Base-by-base conservation (phyloP, 768 basidiomycete genomes). In the Cystobasidium tubakii region DNA sequence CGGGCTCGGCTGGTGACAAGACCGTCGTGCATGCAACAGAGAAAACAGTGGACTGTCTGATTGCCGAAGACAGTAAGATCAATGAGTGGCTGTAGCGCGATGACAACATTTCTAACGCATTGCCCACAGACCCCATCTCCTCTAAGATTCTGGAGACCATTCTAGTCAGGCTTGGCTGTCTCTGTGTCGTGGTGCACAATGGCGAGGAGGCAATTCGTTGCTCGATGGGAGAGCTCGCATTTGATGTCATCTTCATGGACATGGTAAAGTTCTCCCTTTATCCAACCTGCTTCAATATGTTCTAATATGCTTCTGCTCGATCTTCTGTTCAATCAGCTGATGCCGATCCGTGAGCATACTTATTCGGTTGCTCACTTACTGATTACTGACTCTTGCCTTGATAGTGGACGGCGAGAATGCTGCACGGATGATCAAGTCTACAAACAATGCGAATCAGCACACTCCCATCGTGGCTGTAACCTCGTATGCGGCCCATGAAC, bases 141-240 rank as follows among this genome's bases (percentile, higher is more conserved):
- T 90, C 91, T 36, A 97, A 98, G 84, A 97, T 99, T 62, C 88
- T 97, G 62, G 93, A 97, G 81, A 98, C 94, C 1, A 82, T 98
- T 55, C 86, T 99, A 60, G 90, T 91, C 75, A 88, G 94, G 42
- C 86, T 98, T 74, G 96, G 96, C 0, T 98, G 95, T 81, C 89
- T 94, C 21, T 92, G 91, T 81, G 89, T 97, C 12, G 90, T 97
- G 10, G 96, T 97, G 21, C 87, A 92, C 53, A 93, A 98, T 82
- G 96, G 96, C 9, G 92, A 94, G 3, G 92, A 96, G 81, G 96
- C 96, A 25, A 89, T 98, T 79, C 92, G 93, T 76, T 91, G 97
- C 63, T 93, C 94, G 1, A 93, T 96, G 87, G 92, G 92, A 57
- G 92, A 94, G 79, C 96, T 97, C 82, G 53, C 66, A 12, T 75